Evolutionary conservation across 768 basidiomycete species (phyloP), one percentile per base, ranked within the genome.

Genomic region (Rhodotorula kratochvilovae): DNA sequence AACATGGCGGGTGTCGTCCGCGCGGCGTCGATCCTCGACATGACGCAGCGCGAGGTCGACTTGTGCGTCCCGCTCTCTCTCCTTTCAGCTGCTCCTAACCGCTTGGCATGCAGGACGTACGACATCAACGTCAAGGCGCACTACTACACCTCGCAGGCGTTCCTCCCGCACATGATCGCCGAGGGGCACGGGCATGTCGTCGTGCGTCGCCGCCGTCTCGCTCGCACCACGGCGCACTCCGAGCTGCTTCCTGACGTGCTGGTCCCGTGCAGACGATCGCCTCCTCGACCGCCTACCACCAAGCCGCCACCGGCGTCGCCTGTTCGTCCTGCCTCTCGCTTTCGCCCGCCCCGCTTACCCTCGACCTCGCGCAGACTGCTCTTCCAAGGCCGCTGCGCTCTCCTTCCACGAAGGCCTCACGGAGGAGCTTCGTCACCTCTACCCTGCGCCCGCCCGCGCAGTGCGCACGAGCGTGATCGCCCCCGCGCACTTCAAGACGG

Each of bases 1-100:
- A 98, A 97, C 82, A 97, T 95, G 78, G 96, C 95, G 0, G 96
- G 94, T 29, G 87, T 96, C 67, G 91, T 90, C 35, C 90, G 93
- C 81, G 92, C 93, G 35, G 94, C 93, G 76, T 81, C 88, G 4
- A 81, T 99, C 43, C 81, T 94, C 21, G 93, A 97, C 77, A 83
- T 96, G 68, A 82, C 81, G 4, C 85, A 89, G 10, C 84, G 86
- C 63, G 95, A 99, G 77, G 80, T 98, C 56, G 82, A 86, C 73
- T 88, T 92, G 95, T 96, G 71, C 71, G 83, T 76, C 16, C 27
- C 13, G 21, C 67, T 8, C 70, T 43, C 19, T 23, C 71, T 31
- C 31, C 55, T 15, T 7, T 5, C 45, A 15, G 21, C 3, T 25
- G 29, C 58, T 25, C 7, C 36, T 54, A 11, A 31, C n/a, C n/a